Evolutionary conservation across 305 asterid genomes (phyloP), one percentile per base, ranked within the genome.

Genomic region (Plantago coronopus): DNA sequence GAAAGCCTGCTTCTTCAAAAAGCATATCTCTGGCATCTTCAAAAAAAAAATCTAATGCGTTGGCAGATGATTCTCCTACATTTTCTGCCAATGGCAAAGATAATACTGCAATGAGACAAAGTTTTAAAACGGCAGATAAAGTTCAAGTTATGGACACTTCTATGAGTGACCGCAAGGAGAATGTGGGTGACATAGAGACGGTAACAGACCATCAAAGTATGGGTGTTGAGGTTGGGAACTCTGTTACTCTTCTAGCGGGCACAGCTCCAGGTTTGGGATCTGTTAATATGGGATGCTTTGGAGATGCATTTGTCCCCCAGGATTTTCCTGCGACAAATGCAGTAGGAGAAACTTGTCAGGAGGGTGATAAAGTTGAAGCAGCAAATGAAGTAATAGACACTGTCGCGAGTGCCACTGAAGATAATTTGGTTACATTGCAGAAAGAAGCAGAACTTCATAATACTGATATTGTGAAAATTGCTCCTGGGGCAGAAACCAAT

Each of bases 1-100:
- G 31, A 54, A 78, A 74, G 54, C 60, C 74, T 69, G 75, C 53
- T 62, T 75, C 70, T 54, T 78, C 78, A 69, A 80, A 73, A 69
- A 58, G 57, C 48, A 44, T 58, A 38, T 65, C 74, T 65, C 71
- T 72, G 18, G 57, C 54, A 62, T 54, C 81, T 58, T 50, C 62
- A 17, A 68, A 48, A 50, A 82, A 76, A 66, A 72, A 56, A 63
- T 29, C 65, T 23, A 64, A 51, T 58, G 67, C 73, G 58, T 64
- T 72, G 27, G 63, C 54, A 60, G 61, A 69, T 43, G 61, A 69
- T 74, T 72, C 71, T 59, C 53, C 78, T 45, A 69, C 47, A 70
- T 67, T 55, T 40, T 71, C 82, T 68, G 50, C 48, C 59, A 75
- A 54, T 58, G 83, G 47, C 47, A 68, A 73, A 57, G 68, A 57